phyloP scores from a whole-genome alignment of 208 protist genomes.

The Leishmania amazonensis region DNA sequence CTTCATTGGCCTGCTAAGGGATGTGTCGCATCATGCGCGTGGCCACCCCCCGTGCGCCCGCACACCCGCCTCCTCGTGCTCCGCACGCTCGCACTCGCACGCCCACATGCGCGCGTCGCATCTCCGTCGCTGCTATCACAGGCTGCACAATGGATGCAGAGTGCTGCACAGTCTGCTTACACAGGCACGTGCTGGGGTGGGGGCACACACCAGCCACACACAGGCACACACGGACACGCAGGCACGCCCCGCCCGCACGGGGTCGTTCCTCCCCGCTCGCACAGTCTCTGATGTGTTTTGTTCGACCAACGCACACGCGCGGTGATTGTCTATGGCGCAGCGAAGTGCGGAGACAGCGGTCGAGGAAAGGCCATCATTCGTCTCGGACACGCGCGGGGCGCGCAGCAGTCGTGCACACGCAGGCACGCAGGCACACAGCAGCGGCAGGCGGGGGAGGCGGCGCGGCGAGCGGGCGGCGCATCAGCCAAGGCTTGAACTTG shows the following conservation, averaged over 20 bases:
- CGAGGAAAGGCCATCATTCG: background rate
- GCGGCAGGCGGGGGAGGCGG: background rate
- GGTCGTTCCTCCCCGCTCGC: background rate
- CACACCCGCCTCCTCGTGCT: background rate
- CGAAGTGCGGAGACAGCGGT: background rate
- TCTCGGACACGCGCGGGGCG: background rate
- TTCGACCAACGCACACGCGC: background rate
- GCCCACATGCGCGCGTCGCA: background rate
- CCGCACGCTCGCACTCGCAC: too few species aligned
- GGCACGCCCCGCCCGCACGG: background rate
- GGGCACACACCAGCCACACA: background rate
- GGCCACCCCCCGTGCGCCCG: too few species aligned
- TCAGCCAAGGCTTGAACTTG: background rate
- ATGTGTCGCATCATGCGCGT: slow-evolving; percentile 27
- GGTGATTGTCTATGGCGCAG: background rate
- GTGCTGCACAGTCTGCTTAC: slow-evolving; percentile 28
- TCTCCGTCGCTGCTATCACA: slow-evolving; percentile 39
- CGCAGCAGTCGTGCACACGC: background rate
- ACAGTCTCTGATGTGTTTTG: background rate
- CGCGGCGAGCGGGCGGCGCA: background rate
- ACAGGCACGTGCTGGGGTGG: slow-evolving; percentile 20
- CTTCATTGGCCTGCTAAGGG: slow-evolving; percentile 10
- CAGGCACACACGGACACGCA: background rate
- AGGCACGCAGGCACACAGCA: background rate
- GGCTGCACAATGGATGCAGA: slow-evolving; percentile 3